Evolutionary conservation across 768 basidiomycete genomes (phyloP).

Genomic region (Tubosaeta sp.): DNA sequence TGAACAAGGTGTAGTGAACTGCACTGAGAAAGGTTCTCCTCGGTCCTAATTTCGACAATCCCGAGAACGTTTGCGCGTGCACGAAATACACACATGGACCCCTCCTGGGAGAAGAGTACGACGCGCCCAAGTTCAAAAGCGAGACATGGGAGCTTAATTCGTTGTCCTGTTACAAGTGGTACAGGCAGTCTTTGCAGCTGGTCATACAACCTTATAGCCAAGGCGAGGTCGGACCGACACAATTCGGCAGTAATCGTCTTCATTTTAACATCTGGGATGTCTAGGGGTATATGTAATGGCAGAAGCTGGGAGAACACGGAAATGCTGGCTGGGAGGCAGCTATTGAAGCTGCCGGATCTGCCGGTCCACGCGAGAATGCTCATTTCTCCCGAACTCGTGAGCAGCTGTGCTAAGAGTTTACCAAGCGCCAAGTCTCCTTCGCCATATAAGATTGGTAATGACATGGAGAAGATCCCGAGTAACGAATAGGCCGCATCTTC

Average conservation of each 20-base stretch:
- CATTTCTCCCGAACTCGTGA: background rate
- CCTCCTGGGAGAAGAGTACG: background rate
- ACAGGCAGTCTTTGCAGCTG: background rate
- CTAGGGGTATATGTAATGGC: background rate
- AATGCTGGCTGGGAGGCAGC: background rate
- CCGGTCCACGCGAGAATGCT: background rate
- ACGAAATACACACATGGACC: background rate
- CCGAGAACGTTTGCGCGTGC: background rate
- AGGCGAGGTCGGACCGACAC: no score
- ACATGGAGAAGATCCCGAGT: background rate
- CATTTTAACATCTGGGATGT: background rate
- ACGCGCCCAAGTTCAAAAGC: conserved; percentile 1
- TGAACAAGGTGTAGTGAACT: conserved; percentile 1
- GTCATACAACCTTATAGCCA: background rate
- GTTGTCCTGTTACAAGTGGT: background rate
- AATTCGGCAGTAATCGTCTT: background rate
- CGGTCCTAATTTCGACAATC: conserved; percentile 7
- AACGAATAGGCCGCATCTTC: no score
- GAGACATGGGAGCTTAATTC: conserved; percentile 10
- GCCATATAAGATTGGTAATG: background rate
- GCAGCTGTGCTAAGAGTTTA: background rate
- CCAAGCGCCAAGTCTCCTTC: background rate
- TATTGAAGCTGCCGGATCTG: background rate
- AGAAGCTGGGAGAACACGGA: background rate
- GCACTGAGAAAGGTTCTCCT: conserved; percentile 2